These are phyloP conservation scores for Collybia sp. DNA, from an alignment of 768 basidiomycete species.

Conservation along the genomic window DNA sequence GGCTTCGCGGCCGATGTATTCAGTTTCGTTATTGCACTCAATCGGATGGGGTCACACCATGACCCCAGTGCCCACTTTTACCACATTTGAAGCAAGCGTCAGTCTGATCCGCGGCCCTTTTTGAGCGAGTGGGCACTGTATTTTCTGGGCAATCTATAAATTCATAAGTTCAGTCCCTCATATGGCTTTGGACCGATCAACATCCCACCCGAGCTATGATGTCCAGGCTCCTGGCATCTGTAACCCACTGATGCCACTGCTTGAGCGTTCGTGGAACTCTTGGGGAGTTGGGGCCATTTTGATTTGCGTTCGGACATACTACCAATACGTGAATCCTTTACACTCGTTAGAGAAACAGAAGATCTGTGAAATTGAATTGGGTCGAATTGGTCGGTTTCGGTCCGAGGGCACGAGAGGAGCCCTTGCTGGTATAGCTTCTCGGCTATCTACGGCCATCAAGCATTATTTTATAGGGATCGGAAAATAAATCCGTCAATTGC, in stretches of 20 bases:
- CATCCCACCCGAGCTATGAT: constrained; percentile 44
- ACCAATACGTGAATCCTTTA: background rate
- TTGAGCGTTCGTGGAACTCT: constrained; percentile 41
- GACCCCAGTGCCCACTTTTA: constrained; percentile 54
- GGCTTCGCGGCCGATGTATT: constrained; percentile 2
- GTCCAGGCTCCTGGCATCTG: constrained; percentile 52
- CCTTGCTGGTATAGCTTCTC: constrained; percentile 94
- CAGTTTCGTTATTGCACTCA: background rate
- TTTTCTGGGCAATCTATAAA: constrained; percentile 36
- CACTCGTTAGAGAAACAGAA: constrained; percentile 39
- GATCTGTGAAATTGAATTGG: constrained; percentile 84
- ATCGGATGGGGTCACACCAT: constrained; percentile 28
- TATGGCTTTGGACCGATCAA: constrained; percentile 23
- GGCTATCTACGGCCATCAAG: constrained; percentile 57
- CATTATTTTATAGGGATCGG: background rate
- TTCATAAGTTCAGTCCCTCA: constrained; percentile 10
- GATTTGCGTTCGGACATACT: constrained; percentile 51
- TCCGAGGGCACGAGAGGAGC: constrained; percentile 94
- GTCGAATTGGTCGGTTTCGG: constrained; percentile 98
- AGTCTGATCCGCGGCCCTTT: constrained; percentile 33
- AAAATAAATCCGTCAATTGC: constrained; percentile 16
- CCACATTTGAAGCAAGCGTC: constrained; percentile 54
- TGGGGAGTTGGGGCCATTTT: constrained; percentile 30
- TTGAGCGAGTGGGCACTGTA: constrained; percentile 34
- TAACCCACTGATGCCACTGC: constrained; percentile 31